Evolutionary conservation across 345 rosid genomes (phyloP).

Genomic region (Gossypium anomalum): DNA sequence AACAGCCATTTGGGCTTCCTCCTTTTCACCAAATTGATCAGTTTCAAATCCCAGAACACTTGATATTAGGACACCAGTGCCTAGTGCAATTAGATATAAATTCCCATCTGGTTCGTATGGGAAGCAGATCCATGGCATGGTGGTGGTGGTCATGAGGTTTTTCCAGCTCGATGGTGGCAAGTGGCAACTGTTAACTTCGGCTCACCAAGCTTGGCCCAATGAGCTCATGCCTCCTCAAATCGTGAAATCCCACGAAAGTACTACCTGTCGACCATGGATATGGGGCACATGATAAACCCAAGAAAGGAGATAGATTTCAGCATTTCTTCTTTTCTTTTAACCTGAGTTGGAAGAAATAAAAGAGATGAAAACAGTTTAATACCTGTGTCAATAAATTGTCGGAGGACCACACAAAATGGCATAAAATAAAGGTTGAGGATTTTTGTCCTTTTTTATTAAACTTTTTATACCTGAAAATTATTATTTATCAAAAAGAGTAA

Average conservation of each 20-base stretch:
- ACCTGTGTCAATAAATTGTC: too few relatives aligned
- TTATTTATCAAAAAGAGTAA: too few relatives aligned
- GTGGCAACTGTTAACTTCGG: conserved; percentile 85
- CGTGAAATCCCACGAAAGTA: conserved; percentile 37
- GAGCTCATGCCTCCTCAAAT: conserved; percentile 75
- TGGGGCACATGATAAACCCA: too few relatives aligned
- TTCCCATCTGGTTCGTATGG: conserved; percentile 1
- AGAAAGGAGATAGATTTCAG: too few relatives aligned
- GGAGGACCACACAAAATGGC: too few relatives aligned
- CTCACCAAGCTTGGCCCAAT: conserved; percentile 70
- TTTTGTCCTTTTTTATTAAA: too few relatives aligned
- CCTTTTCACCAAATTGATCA: neutral
- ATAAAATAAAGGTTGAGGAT: too few relatives aligned
- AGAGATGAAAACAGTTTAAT: too few relatives aligned
- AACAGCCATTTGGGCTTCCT: neutral
- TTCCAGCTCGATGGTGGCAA: too few relatives aligned
- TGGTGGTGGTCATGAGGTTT: neutral
- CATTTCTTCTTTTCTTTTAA: too few relatives aligned
- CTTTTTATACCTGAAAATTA: too few relatives aligned
- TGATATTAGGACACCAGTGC: neutral
- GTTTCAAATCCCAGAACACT: neutral
- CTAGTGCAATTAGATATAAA: neutral
- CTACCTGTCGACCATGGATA: neutral
- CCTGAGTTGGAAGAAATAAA: too few relatives aligned
- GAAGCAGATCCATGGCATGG: neutral